Evolutionary conservation across 192 early-diverging fungal species (phyloP).

Genomic region (Umbelopsis sp.): DNA sequence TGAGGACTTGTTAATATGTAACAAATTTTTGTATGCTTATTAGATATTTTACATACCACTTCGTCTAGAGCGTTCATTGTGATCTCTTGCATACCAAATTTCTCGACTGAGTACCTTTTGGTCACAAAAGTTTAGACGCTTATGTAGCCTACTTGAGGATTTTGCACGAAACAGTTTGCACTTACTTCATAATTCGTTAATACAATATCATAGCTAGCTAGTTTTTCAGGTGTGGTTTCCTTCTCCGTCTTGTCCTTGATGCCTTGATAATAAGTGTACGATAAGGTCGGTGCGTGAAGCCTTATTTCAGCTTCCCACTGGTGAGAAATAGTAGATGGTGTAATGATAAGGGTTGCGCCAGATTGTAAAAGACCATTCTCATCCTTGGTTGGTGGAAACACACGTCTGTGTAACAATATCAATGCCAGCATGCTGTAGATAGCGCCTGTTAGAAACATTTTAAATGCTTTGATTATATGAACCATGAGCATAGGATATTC

Average conservation of each 20-base stretch:
- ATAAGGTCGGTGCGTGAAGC: constrained; percentile 52
- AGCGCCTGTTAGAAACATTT: constrained; percentile 31
- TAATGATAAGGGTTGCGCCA: constrained; percentile 63
- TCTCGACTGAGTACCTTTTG: constrained; percentile 48
- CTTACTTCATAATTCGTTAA: constrained; percentile 56
- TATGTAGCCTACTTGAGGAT: neutral
- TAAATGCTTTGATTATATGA: neutral
- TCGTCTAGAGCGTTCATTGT: constrained; percentile 42
- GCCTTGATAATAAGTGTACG: constrained; percentile 45
- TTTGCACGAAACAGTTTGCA: neutral
- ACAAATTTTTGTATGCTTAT: neutral
- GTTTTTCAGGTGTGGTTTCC: constrained; percentile 22
- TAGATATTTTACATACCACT: constrained; percentile 20
- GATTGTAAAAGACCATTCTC: constrained; percentile 23
- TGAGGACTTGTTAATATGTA: neutral
- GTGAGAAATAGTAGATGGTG: constrained; percentile 59
- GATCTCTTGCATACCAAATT: constrained; percentile 45
- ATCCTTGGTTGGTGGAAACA: neutral
- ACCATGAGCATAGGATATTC: neutral
- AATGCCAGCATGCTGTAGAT: constrained; percentile 56
- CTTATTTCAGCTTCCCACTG: constrained; percentile 66
- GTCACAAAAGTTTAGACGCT: neutral
- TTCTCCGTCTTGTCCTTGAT: neutral
- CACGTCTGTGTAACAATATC: constrained; percentile 48
- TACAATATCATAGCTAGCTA: constrained; percentile 54